A percentile compares a stretch with the other conserved stretches of the same genome.
These are phyloP conservation scores for Avena insularis DNA, from an alignment of 176 grass and related monocot species.

Conservation along the genomic window DNA sequence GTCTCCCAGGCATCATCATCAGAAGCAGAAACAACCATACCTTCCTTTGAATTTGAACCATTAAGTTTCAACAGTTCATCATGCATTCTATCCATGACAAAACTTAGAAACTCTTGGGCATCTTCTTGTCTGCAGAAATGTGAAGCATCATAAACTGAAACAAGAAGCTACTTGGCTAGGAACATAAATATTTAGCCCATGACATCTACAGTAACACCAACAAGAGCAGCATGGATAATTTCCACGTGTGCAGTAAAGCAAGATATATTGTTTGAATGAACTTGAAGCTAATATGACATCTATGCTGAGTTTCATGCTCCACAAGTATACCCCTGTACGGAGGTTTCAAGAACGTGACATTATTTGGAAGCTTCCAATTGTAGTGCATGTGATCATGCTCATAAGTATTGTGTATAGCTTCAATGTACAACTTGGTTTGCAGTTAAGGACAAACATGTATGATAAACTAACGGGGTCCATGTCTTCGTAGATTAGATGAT, in stretches of 20 bases:
- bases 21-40: constrained; percentile 64
- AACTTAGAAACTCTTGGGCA: constrained; percentile 96
- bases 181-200: neutral
- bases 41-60: constrained; percentile 60
- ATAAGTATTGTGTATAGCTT: neutral
- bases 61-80: constrained; percentile 92
- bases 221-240: constrained; percentile 24
- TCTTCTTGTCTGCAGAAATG: constrained; percentile 87
- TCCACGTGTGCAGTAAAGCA: neutral
- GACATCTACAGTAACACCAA: neutral
- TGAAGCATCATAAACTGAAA: constrained; percentile 44
- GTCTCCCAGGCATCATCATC: constrained; percentile 99
- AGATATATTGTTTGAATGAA: constrained; percentile 12
- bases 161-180: constrained; percentile 10
- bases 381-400: constrained; percentile 11
- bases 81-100: constrained; percentile 96
- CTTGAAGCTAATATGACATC: constrained; percentile 14
- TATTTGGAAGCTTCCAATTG: neutral
- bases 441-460: neutral
- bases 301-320: constrained; percentile 1
- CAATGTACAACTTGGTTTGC: neutral
- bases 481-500: constrained; percentile 19
- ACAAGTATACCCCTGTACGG: neutral
- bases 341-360: neutral
- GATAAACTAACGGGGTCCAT: neutral